phyloP scores from a whole-genome alignment of 352 stramenopile genomes.

The Hyaloperonospora arabidopsidis region DNA sequence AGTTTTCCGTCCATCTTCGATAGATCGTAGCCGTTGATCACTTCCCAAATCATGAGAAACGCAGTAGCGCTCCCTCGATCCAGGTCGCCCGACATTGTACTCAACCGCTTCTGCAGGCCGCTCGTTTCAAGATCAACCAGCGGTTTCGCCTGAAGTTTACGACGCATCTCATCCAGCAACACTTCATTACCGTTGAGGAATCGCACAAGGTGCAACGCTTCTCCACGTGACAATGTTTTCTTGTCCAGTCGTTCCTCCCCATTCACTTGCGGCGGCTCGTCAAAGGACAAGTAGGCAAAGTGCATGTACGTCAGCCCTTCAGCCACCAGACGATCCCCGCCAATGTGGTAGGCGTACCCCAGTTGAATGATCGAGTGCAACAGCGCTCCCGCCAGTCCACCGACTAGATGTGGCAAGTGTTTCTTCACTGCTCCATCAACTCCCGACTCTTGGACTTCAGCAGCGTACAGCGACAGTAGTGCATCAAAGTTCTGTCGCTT shows the following conservation, averaged over 20 bases:
- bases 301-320: slow-evolving; percentile 39
- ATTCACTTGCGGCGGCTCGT: slow-evolving; percentile 14
- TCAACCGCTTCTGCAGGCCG: slow-evolving; percentile 21
- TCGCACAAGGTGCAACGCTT: slow-evolving; percentile 19
- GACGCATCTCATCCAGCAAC: slow-evolving; percentile 20
- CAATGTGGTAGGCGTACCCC: slow-evolving; percentile 34
- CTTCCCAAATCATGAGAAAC: slow-evolving; percentile 25
- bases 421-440: slow-evolving; percentile 28
- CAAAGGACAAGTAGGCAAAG: slow-evolving; percentile 31
- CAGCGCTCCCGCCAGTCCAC: slow-evolving; percentile 31
- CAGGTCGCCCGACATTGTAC: slow-evolving; percentile 24
- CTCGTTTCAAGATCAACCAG: slow-evolving; percentile 19
- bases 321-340: slow-evolving; percentile 26
- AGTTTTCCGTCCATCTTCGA: slow-evolving; percentile 27
- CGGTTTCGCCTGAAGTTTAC: slow-evolving; percentile 21
- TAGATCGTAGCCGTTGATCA: slow-evolving; percentile 27
- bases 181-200: slow-evolving; percentile 18
- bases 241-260: slow-evolving; percentile 13
- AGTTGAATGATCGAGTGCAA: slow-evolving; percentile 38
- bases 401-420: slow-evolving; percentile 30
- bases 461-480: slow-evolving; percentile 24
- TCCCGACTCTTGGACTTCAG: slow-evolving; percentile 22
- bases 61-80: slow-evolving; percentile 19
- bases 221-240: slow-evolving; percentile 17
- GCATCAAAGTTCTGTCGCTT: slow-evolving; percentile 32